Conservation (phyloP, 805 yeast species). For the Metschnikowia peoriensis region DNA sequence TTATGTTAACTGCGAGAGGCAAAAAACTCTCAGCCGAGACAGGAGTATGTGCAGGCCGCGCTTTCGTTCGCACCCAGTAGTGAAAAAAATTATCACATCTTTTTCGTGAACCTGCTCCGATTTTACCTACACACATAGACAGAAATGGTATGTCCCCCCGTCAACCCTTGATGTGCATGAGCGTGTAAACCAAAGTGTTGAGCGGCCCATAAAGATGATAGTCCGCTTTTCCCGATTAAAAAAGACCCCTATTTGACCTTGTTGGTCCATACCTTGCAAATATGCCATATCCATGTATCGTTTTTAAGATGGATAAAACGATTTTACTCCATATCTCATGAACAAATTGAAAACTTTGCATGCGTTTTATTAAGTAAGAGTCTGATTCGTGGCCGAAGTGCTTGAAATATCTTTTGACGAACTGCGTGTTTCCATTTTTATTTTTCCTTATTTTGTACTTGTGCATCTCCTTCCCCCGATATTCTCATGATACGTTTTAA, state of each 20-base stretch:
- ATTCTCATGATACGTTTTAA: too few relatives aligned
- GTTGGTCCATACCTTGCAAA: too few relatives aligned
- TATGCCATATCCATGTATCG: too few relatives aligned
- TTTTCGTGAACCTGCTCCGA: constrained; percentile 4
- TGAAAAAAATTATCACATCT: constrained; percentile 20
- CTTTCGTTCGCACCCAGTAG: constrained; percentile 8
- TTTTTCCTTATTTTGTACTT: too few relatives aligned
- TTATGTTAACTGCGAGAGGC: neutral
- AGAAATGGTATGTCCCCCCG: constrained; percentile 21
- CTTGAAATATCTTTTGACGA: too few relatives aligned
- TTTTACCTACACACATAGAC: constrained; percentile 16
- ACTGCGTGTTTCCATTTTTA: too few relatives aligned
- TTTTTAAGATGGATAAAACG: too few relatives aligned
- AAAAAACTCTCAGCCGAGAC: neutral
- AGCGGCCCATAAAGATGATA: neutral
- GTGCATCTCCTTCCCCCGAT: too few relatives aligned
- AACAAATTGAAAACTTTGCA: too few relatives aligned
- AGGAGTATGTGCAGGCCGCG: constrained; percentile 2
- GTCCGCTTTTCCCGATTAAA: neutral
- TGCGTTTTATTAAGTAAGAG: too few relatives aligned
- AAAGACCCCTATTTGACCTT: neutral
- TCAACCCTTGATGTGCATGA: neutral
- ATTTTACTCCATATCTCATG: too few relatives aligned
- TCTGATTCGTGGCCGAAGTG: too few relatives aligned
- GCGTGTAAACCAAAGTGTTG: neutral